Conservation (phyloP, 2,329 filamentous ascomycete genomes). For the Cladophialophora chaetospira region DNA sequence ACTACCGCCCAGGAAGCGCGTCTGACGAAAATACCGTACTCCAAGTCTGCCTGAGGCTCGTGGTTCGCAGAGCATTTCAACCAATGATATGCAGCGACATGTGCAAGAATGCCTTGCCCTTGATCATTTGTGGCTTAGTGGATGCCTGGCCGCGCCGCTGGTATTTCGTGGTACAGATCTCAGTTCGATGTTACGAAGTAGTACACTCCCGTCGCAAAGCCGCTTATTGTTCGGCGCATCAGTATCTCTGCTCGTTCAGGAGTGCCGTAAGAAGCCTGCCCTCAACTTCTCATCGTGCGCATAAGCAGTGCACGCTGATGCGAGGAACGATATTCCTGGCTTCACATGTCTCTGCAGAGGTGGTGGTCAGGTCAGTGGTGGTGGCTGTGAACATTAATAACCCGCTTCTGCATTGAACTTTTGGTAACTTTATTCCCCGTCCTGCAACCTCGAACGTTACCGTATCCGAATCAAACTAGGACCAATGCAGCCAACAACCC, state of each 20-base stretch:
- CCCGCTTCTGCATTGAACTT: not conserved
- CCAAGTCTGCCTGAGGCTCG: not conserved
- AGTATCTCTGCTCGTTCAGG: no score
- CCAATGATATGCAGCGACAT: not conserved
- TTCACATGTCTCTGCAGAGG: no score
- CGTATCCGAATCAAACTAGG: not conserved
- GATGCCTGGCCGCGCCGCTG: conserved; percentile 4
- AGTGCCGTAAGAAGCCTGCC: no score
- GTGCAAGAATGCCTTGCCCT: conserved; percentile 10
- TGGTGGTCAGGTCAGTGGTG: no score
- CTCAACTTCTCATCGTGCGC: no score
- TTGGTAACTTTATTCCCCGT: not conserved
- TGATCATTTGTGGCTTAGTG: not conserved
- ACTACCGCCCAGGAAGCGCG: not conserved
- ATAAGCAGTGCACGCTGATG: no score
- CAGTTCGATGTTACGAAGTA: not conserved
- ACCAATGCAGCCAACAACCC: not conserved
- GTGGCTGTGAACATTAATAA: not conserved
- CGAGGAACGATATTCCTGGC: no score
- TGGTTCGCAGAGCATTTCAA: not conserved
- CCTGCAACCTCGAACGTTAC: not conserved
- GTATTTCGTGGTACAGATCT: not conserved
- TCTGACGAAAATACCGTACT: not conserved
- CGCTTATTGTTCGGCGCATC: no score
- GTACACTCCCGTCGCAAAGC: no score